phyloP scores from a whole-genome alignment of 2,329 filamentous ascomycete genomes.

The Macroventuria anomochaeta region DNA sequence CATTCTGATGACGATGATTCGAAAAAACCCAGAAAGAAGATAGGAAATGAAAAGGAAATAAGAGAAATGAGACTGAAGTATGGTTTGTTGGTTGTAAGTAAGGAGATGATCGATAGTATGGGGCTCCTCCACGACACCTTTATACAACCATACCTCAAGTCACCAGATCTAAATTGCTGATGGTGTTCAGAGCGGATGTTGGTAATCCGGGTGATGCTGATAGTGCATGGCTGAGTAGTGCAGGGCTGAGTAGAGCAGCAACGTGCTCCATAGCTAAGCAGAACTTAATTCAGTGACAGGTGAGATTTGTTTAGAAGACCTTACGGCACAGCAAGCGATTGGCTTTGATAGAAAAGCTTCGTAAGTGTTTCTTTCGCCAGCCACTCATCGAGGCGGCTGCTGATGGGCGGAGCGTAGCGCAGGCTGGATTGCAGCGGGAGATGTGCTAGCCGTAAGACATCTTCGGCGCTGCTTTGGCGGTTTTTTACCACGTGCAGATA shows the following conservation, averaged over 20 bases:
- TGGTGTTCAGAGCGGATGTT: slow-evolving; percentile 3
- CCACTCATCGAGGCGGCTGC: slow-evolving; percentile 23
- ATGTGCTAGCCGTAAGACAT: slow-evolving; percentile 13
- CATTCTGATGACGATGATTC: slow-evolving; percentile 41
- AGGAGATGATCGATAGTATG: slow-evolving; percentile 30
- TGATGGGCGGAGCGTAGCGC: slow-evolving; percentile 16
- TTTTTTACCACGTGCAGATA: neutral
- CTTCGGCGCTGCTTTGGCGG: neutral
- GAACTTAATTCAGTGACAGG: slow-evolving; percentile 20
- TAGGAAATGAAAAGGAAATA: slow-evolving; percentile 26
- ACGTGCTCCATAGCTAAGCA: slow-evolving; percentile 3
- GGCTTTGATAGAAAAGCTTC: slow-evolving; percentile 2
- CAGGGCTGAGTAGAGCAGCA: slow-evolving; percentile 20
- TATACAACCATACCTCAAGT: slow-evolving; percentile 27
- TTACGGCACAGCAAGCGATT: slow-evolving; percentile 23
- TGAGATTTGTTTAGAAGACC: slow-evolving; percentile 21
- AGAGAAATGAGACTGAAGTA: slow-evolving; percentile 28
- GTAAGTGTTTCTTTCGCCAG: slow-evolving; percentile 9
- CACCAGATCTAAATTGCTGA: neutral
- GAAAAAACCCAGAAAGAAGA: slow-evolving; percentile 21
- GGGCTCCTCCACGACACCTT: slow-evolving; percentile 20
- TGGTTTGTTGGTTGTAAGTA: slow-evolving; percentile 36
- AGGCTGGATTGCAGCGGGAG: slow-evolving; percentile 12
- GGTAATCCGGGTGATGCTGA: slow-evolving; percentile 9
- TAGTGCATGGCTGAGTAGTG: slow-evolving; percentile 18